These are phyloP conservation scores for Kodamaea kakaduensis DNA, from an alignment of 805 yeast species.

Conservation along the genomic window DNA sequence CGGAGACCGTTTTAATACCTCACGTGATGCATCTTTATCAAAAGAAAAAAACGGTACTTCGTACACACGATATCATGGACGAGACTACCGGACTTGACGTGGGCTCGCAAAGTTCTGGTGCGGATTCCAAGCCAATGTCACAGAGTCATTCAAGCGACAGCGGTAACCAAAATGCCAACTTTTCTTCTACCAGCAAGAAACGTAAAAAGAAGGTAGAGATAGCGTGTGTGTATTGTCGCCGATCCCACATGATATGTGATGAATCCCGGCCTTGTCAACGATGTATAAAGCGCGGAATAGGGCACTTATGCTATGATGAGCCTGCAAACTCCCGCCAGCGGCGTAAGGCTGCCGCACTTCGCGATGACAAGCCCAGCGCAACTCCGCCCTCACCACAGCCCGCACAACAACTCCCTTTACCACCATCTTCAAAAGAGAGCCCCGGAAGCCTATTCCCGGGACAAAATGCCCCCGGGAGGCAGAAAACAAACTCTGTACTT, in stretches of 20 bases:
- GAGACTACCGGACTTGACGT: not conserved
- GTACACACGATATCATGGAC: too few relatives aligned
- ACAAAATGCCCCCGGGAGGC: conserved; percentile 3
- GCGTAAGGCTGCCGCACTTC: conserved; percentile 31
- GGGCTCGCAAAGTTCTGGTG: not conserved
- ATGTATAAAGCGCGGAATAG: conserved; percentile 82
- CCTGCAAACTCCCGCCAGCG: conserved; percentile 44
- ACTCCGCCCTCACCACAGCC: conserved; percentile 4
- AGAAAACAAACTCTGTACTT: conserved; percentile 22
- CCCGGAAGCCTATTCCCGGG: not conserved
- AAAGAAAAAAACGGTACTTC: too few relatives aligned
- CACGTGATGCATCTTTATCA: too few relatives aligned
- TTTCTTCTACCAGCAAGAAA: conserved; percentile 11
- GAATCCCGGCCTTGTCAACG: conserved; percentile 71
- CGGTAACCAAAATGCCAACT: not conserved
- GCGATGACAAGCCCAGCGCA: conserved; percentile 4
- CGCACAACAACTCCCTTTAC: conserved; percentile 8
- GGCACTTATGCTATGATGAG: conserved; percentile 81
- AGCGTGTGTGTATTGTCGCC: conserved; percentile 87
- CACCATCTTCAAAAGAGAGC: conserved; percentile 3
- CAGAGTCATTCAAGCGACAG: not conserved
- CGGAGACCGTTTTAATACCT: too few relatives aligned
- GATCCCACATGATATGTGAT: conserved; percentile 94
- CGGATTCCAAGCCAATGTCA: too few relatives aligned
- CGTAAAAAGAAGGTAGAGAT: conserved; percentile 51